Base-by-base conservation (phyloP, 306 rosid genomes). In the Fragaria ananassa region DNA sequence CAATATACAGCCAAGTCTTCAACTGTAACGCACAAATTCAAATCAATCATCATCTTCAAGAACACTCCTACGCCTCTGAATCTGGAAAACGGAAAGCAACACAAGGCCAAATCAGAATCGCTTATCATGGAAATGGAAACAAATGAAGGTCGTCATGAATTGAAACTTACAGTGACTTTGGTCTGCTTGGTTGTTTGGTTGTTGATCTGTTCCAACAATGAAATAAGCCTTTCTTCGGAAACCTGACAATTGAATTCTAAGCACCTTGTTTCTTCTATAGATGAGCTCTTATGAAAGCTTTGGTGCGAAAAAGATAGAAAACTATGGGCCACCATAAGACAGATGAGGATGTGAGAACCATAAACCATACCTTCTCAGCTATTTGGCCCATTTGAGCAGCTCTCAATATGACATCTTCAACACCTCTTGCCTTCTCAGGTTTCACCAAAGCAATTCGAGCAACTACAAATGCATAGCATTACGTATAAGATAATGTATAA, bases 371-470 rank as follows among this genome's bases (percentile, higher is more conserved):
- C 96, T 96, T 96, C 70, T 89, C 98, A 70, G 83, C 74, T 76
- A 96, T 89, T 81, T 96, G 98, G 78, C 99, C 99, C 92, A 81
- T 86, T 84, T 91, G 99, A 76, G 98, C 96, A 77, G 97, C 90
- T 87, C 97, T 92, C 76, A 96, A 76, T 76, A 96, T 65, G 74
- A 96, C 93, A 93, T 96, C 99, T 86, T 96, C 99, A 42, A 96
- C 99, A 41, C 98, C 90, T 86, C 96, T 91, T 56, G 99, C 97
- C 82, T 90, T 96, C 87, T 92, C 99, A 39, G 99, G 98, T 81
- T 96, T 96, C 88, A 96, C 99, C 88, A 96, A 84, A 84, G 99
- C 99, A 79, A 96, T 96, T 68, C 99, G 92, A 81, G 99, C 84
- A 84, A 89, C 83, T 87, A 79, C 72, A 29, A 68, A 67, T 57